Evolutionary conservation across 108 stramenopile genomes (phyloP), one percentile per base, ranked within the genome.

Genomic region (Epithemia pelagica): DNA sequence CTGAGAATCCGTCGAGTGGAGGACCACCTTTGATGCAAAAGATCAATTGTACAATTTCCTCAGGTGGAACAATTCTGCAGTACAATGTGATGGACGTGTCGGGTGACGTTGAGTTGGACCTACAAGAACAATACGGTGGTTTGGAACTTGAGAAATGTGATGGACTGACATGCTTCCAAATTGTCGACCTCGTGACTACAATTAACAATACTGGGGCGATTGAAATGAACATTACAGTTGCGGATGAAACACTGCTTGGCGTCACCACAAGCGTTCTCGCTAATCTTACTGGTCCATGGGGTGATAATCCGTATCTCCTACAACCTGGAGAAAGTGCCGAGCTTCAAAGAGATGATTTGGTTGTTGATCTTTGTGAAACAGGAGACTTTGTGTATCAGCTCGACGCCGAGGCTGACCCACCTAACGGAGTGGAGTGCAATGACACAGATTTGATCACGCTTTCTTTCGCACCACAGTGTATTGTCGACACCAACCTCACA

Each of bases 151-250:
- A 19, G 25, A 26, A 26, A 1, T 65, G 64, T 3, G 52, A 65
- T 53, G 64, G 46, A 5, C 8, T 53, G n/a, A 52, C 37, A 1
- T 65, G 64, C 22, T 28, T 65, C 64, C 26, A 53, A 22, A 15
- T 28, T 52, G 23, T 51, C 10, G 21, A 37, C 7, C 28, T 26
- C 24, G 2, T 0, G 22, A 26, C 28, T 0, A 24, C 3, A 19
- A 65, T 65, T 5, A 10, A 1, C 8, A 65, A 65, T 24, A 23
- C 18, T 1, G 64, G 64, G 18, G 10, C 52, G 1, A 28, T 28
- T 18, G 21, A 21, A 8, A 60, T 60, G 59, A 30, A 60, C 28
- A 28, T 60, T 30, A 28, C 59, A 30, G 2, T 27, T 19, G 59
- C 59, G 21, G 26, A 30, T 1, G 30, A 60, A 19, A 28, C 59